phyloP scores from a whole-genome alignment of 1,139 yeast species.

The Candida sp. region DNA sequence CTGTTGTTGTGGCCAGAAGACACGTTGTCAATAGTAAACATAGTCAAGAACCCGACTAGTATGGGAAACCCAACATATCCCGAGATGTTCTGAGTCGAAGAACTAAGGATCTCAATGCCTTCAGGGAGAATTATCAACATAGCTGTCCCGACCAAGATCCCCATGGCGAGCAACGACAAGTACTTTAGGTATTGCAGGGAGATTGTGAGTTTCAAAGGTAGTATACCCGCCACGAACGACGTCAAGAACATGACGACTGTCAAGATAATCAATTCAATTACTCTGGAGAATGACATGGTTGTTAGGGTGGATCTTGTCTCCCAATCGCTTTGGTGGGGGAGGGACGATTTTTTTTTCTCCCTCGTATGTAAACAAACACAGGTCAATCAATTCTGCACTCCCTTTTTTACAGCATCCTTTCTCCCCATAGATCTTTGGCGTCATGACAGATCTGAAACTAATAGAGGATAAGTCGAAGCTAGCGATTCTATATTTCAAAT shows the following conservation, averaged over 20 bases:
- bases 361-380: background rate
- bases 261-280: slow-evolving; percentile 11
- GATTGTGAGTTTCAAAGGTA: slow-evolving; percentile 29
- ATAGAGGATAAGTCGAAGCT: slow-evolving; percentile 32
- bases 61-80: slow-evolving; percentile 35
- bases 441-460: slow-evolving; percentile 9
- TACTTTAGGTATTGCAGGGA: slow-evolving; percentile 16
- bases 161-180: slow-evolving; percentile 58
- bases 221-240: slow-evolving; percentile 35
- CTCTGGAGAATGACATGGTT: slow-evolving; percentile 1
- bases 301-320: too few relatives aligned
- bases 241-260: slow-evolving; percentile 29
- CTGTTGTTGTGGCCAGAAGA: slow-evolving; percentile 11
- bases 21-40: slow-evolving; percentile 53
- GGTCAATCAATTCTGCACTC: background rate
- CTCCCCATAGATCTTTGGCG: background rate
- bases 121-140: slow-evolving; percentile 73
- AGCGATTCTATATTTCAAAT: slow-evolving; percentile 38
- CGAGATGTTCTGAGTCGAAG: slow-evolving; percentile 19
- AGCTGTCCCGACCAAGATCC: slow-evolving; percentile 67
- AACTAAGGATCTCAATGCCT: slow-evolving; percentile 56
- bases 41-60: slow-evolving; percentile 52
- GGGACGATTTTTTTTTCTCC: background rate
- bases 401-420: too few relatives aligned
- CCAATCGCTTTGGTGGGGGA: too few relatives aligned